These are phyloP conservation scores for Solanum neorickii DNA, from an alignment of 257 asterid species.

Conservation along the genomic window DNA sequence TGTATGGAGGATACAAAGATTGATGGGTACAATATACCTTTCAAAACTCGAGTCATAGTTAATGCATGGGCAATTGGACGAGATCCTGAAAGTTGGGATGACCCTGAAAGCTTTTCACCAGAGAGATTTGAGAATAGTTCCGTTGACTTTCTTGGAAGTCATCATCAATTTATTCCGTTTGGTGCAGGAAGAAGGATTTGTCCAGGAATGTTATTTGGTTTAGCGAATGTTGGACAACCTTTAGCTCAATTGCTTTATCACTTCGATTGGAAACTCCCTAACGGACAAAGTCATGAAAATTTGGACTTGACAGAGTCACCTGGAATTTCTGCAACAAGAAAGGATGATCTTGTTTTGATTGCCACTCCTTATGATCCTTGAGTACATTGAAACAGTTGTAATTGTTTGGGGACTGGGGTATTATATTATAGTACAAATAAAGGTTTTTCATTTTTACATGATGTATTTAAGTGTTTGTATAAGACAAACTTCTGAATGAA, in stretches of 20 bases:
- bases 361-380: neutral
- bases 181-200: constrained; percentile 12
- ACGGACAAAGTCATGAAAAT: neutral
- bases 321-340: constrained; percentile 1
- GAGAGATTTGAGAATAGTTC: constrained; percentile 9
- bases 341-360: constrained; percentile 4
- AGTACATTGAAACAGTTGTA: neutral
- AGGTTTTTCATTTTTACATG: too few species aligned
- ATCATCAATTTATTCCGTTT: constrained; percentile 10
- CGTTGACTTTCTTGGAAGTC: constrained; percentile 1
- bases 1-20: constrained; percentile 6
- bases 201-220: constrained; percentile 3
- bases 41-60: constrained; percentile 3
- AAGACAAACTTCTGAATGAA: neutral
- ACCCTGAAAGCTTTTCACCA: constrained; percentile 4
- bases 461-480: neutral
- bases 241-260: constrained; percentile 7
- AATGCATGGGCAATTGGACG: constrained; percentile 16
- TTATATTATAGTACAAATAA: too few species aligned
- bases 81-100: constrained; percentile 9
- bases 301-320: neutral
- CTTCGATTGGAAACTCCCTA: constrained; percentile 11
- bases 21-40: neutral
- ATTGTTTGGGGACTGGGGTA: too few species aligned
- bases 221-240: constrained; percentile 2